A percentile compares a stretch with the other conserved stretches of the same genome.
phyloP scores from a whole-genome alignment of 805 yeast genomes.

The Sugiyamaella marilandica region DNA sequence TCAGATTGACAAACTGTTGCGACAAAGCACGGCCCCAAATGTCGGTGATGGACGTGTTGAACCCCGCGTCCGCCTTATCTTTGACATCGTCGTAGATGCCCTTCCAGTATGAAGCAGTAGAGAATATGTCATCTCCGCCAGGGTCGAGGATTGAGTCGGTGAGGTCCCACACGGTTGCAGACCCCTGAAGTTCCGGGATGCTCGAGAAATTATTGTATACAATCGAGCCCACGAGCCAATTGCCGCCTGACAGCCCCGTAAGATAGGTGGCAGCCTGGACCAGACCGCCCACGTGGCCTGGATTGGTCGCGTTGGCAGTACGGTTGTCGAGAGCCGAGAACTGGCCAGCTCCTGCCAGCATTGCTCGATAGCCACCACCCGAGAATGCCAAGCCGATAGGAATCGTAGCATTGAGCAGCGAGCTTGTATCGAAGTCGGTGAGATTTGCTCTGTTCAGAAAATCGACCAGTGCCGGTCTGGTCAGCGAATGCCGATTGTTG shows the following conservation, averaged over 20 bases:
- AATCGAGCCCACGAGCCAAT: slow-evolving; percentile 72
- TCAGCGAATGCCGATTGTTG: slow-evolving; percentile 27
- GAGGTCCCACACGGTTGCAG: slow-evolving; percentile 61
- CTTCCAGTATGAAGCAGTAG: slow-evolving; percentile 49
- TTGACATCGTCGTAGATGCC: slow-evolving; percentile 43
- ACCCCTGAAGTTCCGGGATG: slow-evolving; percentile 52
- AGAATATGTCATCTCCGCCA: slow-evolving; percentile 55
- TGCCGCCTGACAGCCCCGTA: slow-evolving; percentile 78
- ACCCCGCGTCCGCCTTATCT: slow-evolving; percentile 62
- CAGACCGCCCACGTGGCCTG: slow-evolving; percentile 63
- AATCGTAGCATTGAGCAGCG: slow-evolving; percentile 29
- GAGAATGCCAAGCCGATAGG: slow-evolving; percentile 50
- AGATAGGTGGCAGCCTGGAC: slow-evolving; percentile 66
- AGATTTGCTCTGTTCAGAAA: slow-evolving; percentile 44
- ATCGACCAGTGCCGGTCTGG: slow-evolving; percentile 39
- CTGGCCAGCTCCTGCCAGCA: slow-evolving; percentile 81
- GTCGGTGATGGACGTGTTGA: slow-evolving; percentile 62
- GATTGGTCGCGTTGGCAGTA: slow-evolving; percentile 47
- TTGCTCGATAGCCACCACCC: slow-evolving; percentile 91
- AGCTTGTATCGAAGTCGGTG: slow-evolving; percentile 41
- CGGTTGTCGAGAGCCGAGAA: slow-evolving; percentile 74
- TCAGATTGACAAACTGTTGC: slow-evolving; percentile 60
- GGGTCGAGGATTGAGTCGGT: slow-evolving; percentile 55
- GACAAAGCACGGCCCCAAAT: slow-evolving; percentile 79
- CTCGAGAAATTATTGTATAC: slow-evolving; percentile 69